Conservation (phyloP, 352 stramenopile species). For the Phytophthora capsici region DNA sequence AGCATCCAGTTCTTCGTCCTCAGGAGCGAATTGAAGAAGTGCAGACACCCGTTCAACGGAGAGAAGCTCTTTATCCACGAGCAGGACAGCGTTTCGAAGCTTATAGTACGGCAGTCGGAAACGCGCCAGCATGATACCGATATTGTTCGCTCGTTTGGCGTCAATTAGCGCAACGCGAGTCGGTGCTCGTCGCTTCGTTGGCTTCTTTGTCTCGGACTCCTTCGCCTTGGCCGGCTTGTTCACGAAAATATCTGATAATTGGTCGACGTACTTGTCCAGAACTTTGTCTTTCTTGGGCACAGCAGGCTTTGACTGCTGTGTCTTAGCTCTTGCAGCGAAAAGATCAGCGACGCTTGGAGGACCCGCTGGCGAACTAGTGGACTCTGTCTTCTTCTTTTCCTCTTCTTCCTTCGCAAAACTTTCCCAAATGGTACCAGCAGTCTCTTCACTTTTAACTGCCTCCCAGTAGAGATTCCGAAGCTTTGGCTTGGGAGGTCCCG, state of each 20-base stretch:
- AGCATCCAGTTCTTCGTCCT: constrained; percentile 72
- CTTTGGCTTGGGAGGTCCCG: constrained; percentile 74
- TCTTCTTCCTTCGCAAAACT: constrained; percentile 54
- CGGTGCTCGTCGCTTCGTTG: constrained; percentile 66
- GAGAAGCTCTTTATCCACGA: constrained; percentile 80
- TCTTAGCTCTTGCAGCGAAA: constrained; percentile 41
- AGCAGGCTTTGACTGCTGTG: constrained; percentile 18
- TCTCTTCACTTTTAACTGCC: constrained; percentile 64
- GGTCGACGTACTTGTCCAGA: constrained; percentile 70
- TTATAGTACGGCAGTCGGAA: constrained; percentile 85
- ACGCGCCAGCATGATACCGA: constrained; percentile 86
- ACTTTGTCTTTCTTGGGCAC: constrained; percentile 50
- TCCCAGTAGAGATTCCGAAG: constrained; percentile 88
- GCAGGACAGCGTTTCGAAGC: constrained; percentile 76
- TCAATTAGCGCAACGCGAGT: constrained; percentile 85
- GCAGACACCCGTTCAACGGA: constrained; percentile 76
- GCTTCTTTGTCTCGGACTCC: constrained; percentile 52
- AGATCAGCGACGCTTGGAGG: constrained; percentile 45
- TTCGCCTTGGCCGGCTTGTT: constrained; percentile 76
- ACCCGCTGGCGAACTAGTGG: constrained; percentile 9
- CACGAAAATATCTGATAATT: constrained; percentile 82
- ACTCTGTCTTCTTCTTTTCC: constrained; percentile 21
- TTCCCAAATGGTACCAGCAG: constrained; percentile 79
- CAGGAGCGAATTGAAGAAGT: constrained; percentile 81
- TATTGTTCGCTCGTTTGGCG: constrained; percentile 86